Conservation (phyloP, 352 stramenopile genomes). For the Peronosclerospora sorghi region DNA sequence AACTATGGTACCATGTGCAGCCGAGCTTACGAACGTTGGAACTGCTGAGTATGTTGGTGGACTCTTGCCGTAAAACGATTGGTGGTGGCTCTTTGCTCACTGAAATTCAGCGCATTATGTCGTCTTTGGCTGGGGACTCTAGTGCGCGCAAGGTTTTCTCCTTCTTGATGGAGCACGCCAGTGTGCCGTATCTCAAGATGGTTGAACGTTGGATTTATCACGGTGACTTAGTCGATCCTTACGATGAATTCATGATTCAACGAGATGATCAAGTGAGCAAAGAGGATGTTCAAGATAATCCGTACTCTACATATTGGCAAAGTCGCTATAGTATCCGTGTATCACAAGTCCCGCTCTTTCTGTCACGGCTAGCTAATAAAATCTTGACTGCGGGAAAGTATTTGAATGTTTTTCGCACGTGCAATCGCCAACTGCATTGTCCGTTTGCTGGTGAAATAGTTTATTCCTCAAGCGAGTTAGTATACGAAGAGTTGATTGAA, state of each 20-base stretch:
- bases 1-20: slow-evolving; percentile 89
- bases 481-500: slow-evolving; percentile 80
- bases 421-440: slow-evolving; percentile 63
- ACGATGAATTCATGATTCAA: slow-evolving; percentile 87
- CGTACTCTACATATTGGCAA: slow-evolving; percentile 87
- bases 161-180: slow-evolving; percentile 76
- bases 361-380: slow-evolving; percentile 64
- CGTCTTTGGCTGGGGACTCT: slow-evolving; percentile 64
- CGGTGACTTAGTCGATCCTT: slow-evolving; percentile 83
- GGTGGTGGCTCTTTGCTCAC: slow-evolving; percentile 89
- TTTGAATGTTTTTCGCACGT: slow-evolving; percentile 85
- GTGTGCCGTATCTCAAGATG: slow-evolving; percentile 85
- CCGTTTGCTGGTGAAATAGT: slow-evolving; percentile 63
- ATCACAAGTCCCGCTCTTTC: slow-evolving; percentile 73
- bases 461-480: slow-evolving; percentile 49
- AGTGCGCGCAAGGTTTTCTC: slow-evolving; percentile 69
- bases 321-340: slow-evolving; percentile 71
- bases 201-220: slow-evolving; percentile 86
- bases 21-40: slow-evolving; percentile 88
- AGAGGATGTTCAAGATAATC: slow-evolving; percentile 78
- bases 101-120: slow-evolving; percentile 77
- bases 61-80: slow-evolving; percentile 53
- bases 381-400: slow-evolving; percentile 89
- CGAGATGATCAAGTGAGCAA: slow-evolving; percentile 69
- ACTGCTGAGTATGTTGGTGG: slow-evolving; percentile 79